phyloP scores from a whole-genome alignment of 2,329 filamentous ascomycete species.

The Juglanconis sp. region DNA sequence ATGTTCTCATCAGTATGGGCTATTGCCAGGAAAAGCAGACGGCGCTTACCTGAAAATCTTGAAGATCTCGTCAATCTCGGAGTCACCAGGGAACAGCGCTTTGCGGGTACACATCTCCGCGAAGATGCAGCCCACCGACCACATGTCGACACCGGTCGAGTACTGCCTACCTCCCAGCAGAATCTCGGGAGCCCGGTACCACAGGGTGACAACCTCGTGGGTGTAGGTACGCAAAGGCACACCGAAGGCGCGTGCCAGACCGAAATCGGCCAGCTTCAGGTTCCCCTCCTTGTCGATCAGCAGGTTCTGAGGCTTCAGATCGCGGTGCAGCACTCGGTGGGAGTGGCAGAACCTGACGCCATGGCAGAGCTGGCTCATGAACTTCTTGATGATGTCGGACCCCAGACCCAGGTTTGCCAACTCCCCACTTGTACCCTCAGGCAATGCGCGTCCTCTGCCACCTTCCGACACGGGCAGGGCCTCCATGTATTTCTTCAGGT shows the following conservation, averaged over 20 bases:
- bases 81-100: constrained; percentile 83
- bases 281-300: constrained; percentile 83
- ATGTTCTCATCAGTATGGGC: constrained; percentile 20
- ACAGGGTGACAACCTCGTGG: constrained; percentile 86
- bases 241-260: constrained; percentile 82
- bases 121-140: constrained; percentile 87
- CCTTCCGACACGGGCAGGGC: constrained; percentile 76
- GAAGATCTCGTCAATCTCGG: constrained; percentile 91
- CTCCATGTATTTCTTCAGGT: constrained; percentile 95
- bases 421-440: constrained; percentile 65
- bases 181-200: constrained; percentile 86
- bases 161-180: constrained; percentile 83
- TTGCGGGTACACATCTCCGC: constrained; percentile 91
- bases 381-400: constrained; percentile 81
- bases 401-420: constrained; percentile 68
- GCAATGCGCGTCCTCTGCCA: constrained; percentile 75
- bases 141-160: constrained; percentile 92
- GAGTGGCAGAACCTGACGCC: constrained; percentile 83
- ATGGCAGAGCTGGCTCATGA: constrained; percentile 80
- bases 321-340: constrained; percentile 78
- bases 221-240: constrained; percentile 86
- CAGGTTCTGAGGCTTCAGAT: constrained; percentile 83
- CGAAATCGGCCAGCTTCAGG: constrained; percentile 82
- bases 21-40: neutral
- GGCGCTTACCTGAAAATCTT: constrained; percentile 76